Base-by-base conservation (phyloP, 108 stramenopile genomes). In the Fragilariopsis cylindrus region DNA sequence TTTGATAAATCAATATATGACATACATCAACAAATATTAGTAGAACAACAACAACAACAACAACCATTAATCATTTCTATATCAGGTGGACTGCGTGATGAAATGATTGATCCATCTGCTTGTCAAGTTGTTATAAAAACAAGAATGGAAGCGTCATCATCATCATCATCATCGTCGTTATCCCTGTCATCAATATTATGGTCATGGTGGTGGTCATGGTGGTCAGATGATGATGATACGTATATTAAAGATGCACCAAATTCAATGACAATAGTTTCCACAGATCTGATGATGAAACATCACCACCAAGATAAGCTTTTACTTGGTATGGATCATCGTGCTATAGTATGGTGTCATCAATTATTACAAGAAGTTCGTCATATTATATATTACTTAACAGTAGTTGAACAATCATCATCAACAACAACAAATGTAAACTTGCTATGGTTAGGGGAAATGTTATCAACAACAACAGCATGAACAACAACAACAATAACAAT, bases 261-360 rank as follows among this genome's bases (percentile, higher is more conserved):
- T 30, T 30, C 30, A 30, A 30, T 30, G 30, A 57, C 57, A 19
- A n/a, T 18, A 2, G 2, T 18, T 7, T n/a, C 57, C 1, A 57
- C 57, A 19, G 7, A 15, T 18, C 13, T 18, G 1, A n/a, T 18
- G 7, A 19, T 1, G 7, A 13, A 9, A 52, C 50, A 52, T 9
- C 12, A 52, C 0, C 12, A 3, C 3, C 13, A 9, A 16, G 16
- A 9, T 4, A 18, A 12, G 16, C 58, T 2, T 43, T 4, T 4
- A 39, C 69, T 88, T 58, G 93, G 93, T 19, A 91, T 91, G 88
- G 93, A 94, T 73, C 90, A 94, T 77, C 79, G 82, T 57, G 88
- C 89, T 7, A 90, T 92, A 62, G 88, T 88, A n/a, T 94, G 90
- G 93, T 94, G 93, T 69, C 84, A 88, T 68, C 81, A 86, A 70